Evolutionary conservation across 345 rosid genomes (phyloP).

Genomic region (Eutrema japonicum): DNA sequence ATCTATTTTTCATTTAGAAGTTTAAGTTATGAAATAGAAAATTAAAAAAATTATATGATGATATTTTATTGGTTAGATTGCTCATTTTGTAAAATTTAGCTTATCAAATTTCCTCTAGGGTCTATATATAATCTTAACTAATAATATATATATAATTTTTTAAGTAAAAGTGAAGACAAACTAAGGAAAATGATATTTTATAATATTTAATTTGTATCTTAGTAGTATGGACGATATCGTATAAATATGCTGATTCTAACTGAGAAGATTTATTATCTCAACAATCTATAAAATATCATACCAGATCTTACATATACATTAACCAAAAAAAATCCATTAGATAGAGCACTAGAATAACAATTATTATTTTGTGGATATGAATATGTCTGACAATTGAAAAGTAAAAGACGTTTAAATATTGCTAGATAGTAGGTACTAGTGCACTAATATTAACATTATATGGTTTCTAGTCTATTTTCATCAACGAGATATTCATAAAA

Average conservation of each 20-base stretch:
- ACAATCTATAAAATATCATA: not conserved
- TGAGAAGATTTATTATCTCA: constrained; percentile 17
- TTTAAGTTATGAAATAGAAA: not conserved
- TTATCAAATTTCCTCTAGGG: not conserved
- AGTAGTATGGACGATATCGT: not conserved
- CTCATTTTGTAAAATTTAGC: not conserved
- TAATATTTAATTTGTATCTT: not conserved
- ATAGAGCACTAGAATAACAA: not conserved
- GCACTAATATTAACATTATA: not conserved
- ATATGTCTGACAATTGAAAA: not conserved
- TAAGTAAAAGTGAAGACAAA: not conserved
- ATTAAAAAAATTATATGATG: not conserved
- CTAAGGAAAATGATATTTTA: not conserved
- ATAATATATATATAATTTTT: not conserved
- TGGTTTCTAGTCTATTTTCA: not conserved
- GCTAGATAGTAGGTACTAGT: not conserved
- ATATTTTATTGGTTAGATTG: not conserved
- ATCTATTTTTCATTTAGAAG: not conserved
- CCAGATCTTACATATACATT: not conserved
- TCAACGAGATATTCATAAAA: not conserved
- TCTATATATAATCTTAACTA: constrained; percentile 2
- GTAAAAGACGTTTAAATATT: not conserved
- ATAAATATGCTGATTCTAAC: not conserved
- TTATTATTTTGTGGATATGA: not conserved
- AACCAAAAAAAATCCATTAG: not conserved